A percentile compares a stretch with the other conserved stretches of the same genome.
Evolutionary conservation across 176 grass and related monocot genomes (phyloP).

Genomic region (Carex pumila): DNA sequence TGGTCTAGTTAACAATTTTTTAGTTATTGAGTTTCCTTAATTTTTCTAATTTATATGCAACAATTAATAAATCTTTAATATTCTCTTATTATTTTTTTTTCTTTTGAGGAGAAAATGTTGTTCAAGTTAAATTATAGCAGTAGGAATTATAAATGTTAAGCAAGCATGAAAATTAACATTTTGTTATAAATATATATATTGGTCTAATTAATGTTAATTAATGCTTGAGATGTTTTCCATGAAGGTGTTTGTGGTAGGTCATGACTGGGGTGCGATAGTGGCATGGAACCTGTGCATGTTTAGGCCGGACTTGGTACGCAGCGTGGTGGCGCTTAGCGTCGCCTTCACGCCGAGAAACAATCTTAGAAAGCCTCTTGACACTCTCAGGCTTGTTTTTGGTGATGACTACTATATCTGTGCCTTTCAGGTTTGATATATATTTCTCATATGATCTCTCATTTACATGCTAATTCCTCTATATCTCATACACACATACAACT

Average conservation of each 20-base stretch:
- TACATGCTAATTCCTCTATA: background rate
- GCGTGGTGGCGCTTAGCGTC: slow-evolving; percentile 38
- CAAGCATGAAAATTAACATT: background rate
- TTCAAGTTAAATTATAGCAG: background rate
- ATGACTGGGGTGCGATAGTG: slow-evolving; percentile 42
- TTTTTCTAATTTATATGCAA: too few species aligned
- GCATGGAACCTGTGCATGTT: slow-evolving; percentile 39
- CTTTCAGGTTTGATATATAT: slow-evolving; percentile 25
- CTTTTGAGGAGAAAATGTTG: background rate
- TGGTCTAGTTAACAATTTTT: too few species aligned
- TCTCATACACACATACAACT: too few species aligned
- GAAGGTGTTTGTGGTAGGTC: slow-evolving; percentile 48
- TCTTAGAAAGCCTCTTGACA: slow-evolving; percentile 19
- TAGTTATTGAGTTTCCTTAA: too few species aligned
- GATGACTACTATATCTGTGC: slow-evolving; percentile 41
- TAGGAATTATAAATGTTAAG: background rate
- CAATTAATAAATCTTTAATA: too few species aligned
- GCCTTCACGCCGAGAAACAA: slow-evolving; percentile 26
- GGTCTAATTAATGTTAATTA: background rate
- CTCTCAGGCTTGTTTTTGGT: slow-evolving; percentile 26
- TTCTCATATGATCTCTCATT: background rate
- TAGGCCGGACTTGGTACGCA: slow-evolving; percentile 38
- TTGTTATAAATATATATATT: background rate
- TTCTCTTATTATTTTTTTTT: too few species aligned
- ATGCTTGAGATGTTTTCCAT: background rate